phyloP scores from a whole-genome alignment of 2,329 filamentous ascomycete species.

The Claviceps paspali region DNA sequence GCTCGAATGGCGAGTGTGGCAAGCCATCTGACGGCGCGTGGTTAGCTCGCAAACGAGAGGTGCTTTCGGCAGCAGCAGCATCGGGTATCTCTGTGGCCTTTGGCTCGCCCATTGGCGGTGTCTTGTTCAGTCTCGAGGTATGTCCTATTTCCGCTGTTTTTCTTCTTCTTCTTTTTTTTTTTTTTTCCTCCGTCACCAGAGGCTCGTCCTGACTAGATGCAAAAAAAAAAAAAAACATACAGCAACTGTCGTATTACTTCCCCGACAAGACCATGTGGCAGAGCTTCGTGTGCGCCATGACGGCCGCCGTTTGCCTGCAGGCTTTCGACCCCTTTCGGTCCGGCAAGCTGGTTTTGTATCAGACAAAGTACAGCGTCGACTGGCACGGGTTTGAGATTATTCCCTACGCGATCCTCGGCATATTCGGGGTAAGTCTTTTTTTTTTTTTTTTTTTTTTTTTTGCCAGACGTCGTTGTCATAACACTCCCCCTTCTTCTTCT shows the following conservation, averaged over 20 bases:
- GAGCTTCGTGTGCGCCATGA: constrained; percentile 97
- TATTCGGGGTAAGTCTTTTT: constrained; percentile 47
- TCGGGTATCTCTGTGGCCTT: constrained; percentile 91
- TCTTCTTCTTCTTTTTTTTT: background rate
- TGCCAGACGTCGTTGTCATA: constrained; percentile 6
- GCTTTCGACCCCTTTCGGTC: constrained; percentile 89
- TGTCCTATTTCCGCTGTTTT: constrained; percentile 3
- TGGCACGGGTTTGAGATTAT: constrained; percentile 94
- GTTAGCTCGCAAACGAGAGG: constrained; percentile 76
- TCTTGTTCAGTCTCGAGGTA: constrained; percentile 87
- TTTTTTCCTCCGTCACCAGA: no score
- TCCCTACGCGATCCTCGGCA: constrained; percentile 73
- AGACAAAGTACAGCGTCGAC: constrained; percentile 78
- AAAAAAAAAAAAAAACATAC: background rate
- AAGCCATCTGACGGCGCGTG: background rate
- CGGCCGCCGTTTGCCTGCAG: constrained; percentile 87
- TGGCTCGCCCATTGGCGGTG: constrained; percentile 83
- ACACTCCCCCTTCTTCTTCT: background rate
- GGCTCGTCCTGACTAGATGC: no score
- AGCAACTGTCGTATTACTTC: constrained; percentile 93
- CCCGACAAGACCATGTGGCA: constrained; percentile 99
- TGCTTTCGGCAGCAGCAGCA: constrained; percentile 81
- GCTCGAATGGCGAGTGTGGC: background rate
- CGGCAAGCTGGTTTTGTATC: constrained; percentile 88
- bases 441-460: background rate